These are phyloP conservation scores for Mortierella claussenii DNA, from an alignment of 192 early-diverging fungal species.

Conservation along the genomic window DNA sequence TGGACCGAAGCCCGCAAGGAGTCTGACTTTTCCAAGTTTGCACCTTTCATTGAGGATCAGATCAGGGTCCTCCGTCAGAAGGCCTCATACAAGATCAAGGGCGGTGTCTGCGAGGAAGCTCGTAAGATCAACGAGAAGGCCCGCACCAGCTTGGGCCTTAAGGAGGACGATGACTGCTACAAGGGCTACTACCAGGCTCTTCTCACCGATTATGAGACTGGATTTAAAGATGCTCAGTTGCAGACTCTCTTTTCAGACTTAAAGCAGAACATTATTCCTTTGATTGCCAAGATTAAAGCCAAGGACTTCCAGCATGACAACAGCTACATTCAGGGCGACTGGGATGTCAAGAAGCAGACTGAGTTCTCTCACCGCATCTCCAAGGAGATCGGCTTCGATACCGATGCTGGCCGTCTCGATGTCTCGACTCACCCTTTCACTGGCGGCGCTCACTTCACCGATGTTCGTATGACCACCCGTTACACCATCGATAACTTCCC, in stretches of 20 bases:
- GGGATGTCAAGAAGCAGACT: slow-evolving; percentile 52
- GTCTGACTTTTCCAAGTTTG: slow-evolving; percentile 48
- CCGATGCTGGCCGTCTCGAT: slow-evolving; percentile 53
- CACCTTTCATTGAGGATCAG: slow-evolving; percentile 44
- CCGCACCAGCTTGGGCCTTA: slow-evolving; percentile 32
- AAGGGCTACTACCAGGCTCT: slow-evolving; percentile 54
- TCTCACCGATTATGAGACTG: slow-evolving; percentile 48
- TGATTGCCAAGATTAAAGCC: slow-evolving; percentile 54
- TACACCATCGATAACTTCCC: slow-evolving; percentile 40
- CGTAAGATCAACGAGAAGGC: slow-evolving; percentile 53
- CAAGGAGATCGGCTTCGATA: slow-evolving; percentile 55
- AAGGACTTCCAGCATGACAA: slow-evolving; percentile 53
- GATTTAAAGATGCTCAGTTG: slow-evolving; percentile 53
- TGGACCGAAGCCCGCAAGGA: slow-evolving; percentile 54
- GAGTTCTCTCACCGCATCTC: slow-evolving; percentile 50
- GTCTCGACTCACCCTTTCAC: slow-evolving; percentile 56
- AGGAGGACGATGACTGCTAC: slow-evolving; percentile 39
- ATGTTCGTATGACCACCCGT: slow-evolving; percentile 59
- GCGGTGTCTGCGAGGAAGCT: slow-evolving; percentile 45
- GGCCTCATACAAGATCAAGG: slow-evolving; percentile 33
- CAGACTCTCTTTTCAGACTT: slow-evolving; percentile 39
- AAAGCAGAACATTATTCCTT: slow-evolving; percentile 48
- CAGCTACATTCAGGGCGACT: slow-evolving; percentile 29
- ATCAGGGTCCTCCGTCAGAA: slow-evolving; percentile 41
- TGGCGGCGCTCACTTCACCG: slow-evolving; percentile 32